Evolutionary conservation across 2,329 filamentous ascomycete species (phyloP).

Genomic region (Microascus cirrosus): DNA sequence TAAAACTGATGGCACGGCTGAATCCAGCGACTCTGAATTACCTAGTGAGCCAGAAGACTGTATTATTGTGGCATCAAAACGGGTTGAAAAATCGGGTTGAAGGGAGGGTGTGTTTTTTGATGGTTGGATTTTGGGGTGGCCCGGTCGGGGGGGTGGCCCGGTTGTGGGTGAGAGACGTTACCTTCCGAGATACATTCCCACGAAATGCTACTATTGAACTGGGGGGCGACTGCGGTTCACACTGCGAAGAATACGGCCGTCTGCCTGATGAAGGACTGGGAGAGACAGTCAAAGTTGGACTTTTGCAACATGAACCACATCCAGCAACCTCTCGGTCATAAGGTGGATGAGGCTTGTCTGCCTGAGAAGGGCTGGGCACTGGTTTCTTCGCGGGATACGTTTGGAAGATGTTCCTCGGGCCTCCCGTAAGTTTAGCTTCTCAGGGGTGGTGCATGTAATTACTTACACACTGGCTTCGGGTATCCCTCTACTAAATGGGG

Average conservation of each 20-base stretch:
- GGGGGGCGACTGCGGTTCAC: not conserved
- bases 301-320: not conserved
- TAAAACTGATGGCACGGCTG: too few relatives aligned
- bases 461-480: not conserved
- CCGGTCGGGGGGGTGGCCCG: too few relatives aligned
- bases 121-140: too few relatives aligned
- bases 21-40: too few relatives aligned
- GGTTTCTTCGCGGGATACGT: not conserved
- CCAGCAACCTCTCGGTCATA: not conserved
- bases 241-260: not conserved
- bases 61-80: too few relatives aligned
- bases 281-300: not conserved
- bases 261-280: not conserved
- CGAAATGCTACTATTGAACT: not conserved
- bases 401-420: not conserved
- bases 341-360: not conserved
- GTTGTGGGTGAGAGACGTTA: too few relatives aligned
- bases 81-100: too few relatives aligned
- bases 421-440: not conserved
- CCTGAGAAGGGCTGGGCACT: not conserved
- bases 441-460: not conserved
- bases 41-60: too few relatives aligned
- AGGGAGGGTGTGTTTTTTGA: too few relatives aligned
- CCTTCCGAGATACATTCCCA: not conserved
- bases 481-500: not conserved